Conservation (phyloP, 2,329 filamentous ascomycete genomes). For the Botryotinia narcissicola region DNA sequence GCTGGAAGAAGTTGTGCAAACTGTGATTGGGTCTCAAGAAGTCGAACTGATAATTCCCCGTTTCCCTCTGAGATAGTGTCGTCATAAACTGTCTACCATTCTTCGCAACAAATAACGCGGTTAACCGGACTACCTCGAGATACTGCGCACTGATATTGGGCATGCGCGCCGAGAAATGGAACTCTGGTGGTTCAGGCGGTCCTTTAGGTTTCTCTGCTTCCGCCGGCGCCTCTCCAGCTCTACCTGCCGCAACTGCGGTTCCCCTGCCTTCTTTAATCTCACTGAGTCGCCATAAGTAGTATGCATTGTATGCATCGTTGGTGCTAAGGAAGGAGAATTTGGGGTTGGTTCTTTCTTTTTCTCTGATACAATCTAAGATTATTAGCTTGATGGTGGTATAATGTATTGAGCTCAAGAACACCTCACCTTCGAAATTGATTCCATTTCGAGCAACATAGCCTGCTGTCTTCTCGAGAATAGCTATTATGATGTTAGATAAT, state of each 20-base stretch:
- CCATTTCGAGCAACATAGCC: constrained; percentile 78
- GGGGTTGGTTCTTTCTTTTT: constrained; percentile 80
- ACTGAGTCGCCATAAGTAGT: constrained; percentile 84
- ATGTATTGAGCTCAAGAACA: constrained; percentile 7
- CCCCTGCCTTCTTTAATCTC: constrained; percentile 85
- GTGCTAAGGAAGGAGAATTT: constrained; percentile 86
- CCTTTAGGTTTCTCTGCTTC: constrained; percentile 70
- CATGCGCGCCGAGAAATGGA: constrained; percentile 93
- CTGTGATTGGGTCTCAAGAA: constrained; percentile 95
- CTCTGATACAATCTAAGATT: constrained; percentile 69
- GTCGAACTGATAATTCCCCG: constrained; percentile 91
- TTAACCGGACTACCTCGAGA: constrained; percentile 70
- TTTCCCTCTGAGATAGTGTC: constrained; percentile 80
- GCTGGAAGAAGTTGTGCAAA: constrained; percentile 91
- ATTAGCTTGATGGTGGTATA: constrained; percentile 23
- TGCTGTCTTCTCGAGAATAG: constrained; percentile 88
- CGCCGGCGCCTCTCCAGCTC: constrained; percentile 60
- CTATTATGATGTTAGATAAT: constrained; percentile 39
- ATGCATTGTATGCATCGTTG: constrained; percentile 80
- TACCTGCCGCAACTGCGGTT: constrained; percentile 73
- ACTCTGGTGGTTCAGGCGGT: constrained; percentile 80
- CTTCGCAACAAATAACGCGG: constrained; percentile 88
- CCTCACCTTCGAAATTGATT: constrained; percentile 55
- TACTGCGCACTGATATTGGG: constrained; percentile 96
- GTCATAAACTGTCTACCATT: constrained; percentile 93